phyloP scores from a whole-genome alignment of 495 filamentous ascomycete species.

The Xylaria sp. region DNA sequence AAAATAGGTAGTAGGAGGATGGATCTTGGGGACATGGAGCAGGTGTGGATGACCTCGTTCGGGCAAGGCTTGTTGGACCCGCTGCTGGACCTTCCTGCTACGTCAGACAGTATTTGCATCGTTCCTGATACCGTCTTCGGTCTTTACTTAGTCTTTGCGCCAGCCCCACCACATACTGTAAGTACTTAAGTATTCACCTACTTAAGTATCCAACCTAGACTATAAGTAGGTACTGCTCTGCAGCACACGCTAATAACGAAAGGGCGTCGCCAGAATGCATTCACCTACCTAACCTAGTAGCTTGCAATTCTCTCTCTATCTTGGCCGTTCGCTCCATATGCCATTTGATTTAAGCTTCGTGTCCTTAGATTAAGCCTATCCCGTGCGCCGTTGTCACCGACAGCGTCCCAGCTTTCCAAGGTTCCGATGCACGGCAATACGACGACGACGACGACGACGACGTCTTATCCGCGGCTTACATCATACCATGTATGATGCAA shows the following conservation, averaged over 20 bases:
- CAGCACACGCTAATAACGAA: neutral
- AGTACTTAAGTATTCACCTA: neutral
- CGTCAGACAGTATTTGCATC: slow-evolving; percentile 27
- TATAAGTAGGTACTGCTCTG: neutral
- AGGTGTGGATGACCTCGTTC: slow-evolving; percentile 30
- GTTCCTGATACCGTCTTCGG: neutral
- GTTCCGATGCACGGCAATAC: neutral
- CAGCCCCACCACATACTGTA: slow-evolving; percentile 20
- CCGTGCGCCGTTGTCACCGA: neutral
- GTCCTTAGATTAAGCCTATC: neutral
- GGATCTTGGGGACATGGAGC: slow-evolving; percentile 22
- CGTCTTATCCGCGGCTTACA: slow-evolving; percentile 19
- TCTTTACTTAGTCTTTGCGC: neutral
- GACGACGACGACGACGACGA: too few species aligned
- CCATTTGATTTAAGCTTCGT: neutral
- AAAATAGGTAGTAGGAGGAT: slow-evolving; percentile 20
- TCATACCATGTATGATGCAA: slow-evolving; percentile 24
- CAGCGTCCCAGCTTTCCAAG: neutral
- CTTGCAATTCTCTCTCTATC: neutral
- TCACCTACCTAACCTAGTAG: neutral
- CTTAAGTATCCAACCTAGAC: neutral
- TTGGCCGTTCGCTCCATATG: neutral
- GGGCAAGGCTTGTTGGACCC: slow-evolving; percentile 31
- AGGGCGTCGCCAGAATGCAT: slow-evolving; percentile 1
- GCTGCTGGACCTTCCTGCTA: slow-evolving; percentile 27